phyloP scores from a whole-genome alignment of 2,329 filamentous ascomycete genomes.

The Pseudogymnoascus sp. region DNA sequence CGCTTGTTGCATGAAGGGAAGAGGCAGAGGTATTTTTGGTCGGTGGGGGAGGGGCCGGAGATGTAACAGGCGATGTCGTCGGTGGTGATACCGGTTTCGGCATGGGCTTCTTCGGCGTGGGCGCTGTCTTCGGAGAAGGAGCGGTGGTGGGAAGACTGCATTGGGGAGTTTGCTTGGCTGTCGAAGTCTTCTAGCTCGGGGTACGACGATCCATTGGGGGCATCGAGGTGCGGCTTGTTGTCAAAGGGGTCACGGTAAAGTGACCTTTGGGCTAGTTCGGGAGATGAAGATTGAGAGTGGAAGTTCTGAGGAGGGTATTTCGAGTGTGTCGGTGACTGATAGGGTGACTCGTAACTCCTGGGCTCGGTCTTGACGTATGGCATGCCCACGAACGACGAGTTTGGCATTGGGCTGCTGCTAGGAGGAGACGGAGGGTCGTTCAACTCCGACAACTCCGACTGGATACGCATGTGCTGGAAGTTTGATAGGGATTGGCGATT shows the following conservation, averaged over 20 bases:
- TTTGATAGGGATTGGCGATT: constrained; percentile 42
- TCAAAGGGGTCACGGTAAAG: constrained; percentile 39
- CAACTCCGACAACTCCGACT: constrained; percentile 38
- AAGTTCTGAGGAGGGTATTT: constrained; percentile 41
- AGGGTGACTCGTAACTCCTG: constrained; percentile 29
- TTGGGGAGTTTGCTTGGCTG: constrained; percentile 17
- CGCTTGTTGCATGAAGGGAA: constrained; percentile 74
- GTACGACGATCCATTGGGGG: constrained; percentile 18
- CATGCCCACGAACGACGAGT: constrained; percentile 49
- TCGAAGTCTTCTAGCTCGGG: constrained; percentile 16
- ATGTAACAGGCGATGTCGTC: constrained; percentile 78
- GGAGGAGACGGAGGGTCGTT: constrained; percentile 49
- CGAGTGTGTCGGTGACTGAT: constrained; percentile 24
- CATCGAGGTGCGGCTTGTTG: constrained; percentile 36
- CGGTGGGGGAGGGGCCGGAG: constrained; percentile 60
- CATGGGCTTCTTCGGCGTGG: constrained; percentile 58
- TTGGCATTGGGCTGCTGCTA: constrained; percentile 43
- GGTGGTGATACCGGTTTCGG: constrained; percentile 74
- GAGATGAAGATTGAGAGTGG: constrained; percentile 40
- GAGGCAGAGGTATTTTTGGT: constrained; percentile 73
- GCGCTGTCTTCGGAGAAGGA: constrained; percentile 53
- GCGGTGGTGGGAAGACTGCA: constrained; percentile 38
- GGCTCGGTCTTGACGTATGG: constrained; percentile 37
- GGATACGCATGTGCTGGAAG: constrained; percentile 52
- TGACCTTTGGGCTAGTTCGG: constrained; percentile 42